Evolutionary conservation across 2,329 filamentous ascomycete genomes (phyloP).

Genomic region (Verticillium longisporum): DNA sequence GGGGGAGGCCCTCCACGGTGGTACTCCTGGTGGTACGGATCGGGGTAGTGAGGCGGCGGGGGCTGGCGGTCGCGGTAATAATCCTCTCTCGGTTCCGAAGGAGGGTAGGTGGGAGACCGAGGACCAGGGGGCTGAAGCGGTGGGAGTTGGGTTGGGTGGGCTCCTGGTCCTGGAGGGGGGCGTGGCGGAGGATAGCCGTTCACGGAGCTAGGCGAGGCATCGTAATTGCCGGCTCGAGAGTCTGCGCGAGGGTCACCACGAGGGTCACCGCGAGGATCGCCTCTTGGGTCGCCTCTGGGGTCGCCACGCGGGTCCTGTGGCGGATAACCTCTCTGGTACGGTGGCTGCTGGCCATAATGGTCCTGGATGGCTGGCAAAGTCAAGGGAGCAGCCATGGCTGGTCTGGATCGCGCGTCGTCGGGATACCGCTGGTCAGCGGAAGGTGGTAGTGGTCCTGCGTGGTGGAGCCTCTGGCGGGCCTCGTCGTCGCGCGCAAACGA

Average conservation of each 20-base stretch:
- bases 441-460: constrained; percentile 2
- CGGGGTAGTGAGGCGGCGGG: constrained; percentile 21
- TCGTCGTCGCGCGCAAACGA: constrained; percentile 10
- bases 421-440: constrained; percentile 16
- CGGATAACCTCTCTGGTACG: constrained; percentile 28
- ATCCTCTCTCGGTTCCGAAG: constrained; percentile 17
- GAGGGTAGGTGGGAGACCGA: constrained; percentile 10
- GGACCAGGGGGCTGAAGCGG: constrained; percentile 9
- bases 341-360: constrained; percentile 24
- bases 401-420: constrained; percentile 31
- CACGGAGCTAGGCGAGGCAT: constrained; percentile 34
- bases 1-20: constrained; percentile 26
- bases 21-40: constrained; percentile 24
- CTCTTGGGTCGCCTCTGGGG: constrained; percentile 10
- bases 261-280: no score
- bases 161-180: constrained; percentile 3
- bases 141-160: constrained; percentile 8
- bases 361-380: constrained; percentile 46
- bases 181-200: constrained; percentile 36
- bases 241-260: constrained; percentile 19
- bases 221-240: constrained; percentile 16
- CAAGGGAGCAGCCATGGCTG: constrained; percentile 36
- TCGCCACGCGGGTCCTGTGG: constrained; percentile 30
- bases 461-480: constrained; percentile 8
- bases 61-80: constrained; percentile 23